These are phyloP conservation scores for Pichia sp. DNA, from an alignment of 1,139 yeast genomes.

Conservation along the genomic window DNA sequence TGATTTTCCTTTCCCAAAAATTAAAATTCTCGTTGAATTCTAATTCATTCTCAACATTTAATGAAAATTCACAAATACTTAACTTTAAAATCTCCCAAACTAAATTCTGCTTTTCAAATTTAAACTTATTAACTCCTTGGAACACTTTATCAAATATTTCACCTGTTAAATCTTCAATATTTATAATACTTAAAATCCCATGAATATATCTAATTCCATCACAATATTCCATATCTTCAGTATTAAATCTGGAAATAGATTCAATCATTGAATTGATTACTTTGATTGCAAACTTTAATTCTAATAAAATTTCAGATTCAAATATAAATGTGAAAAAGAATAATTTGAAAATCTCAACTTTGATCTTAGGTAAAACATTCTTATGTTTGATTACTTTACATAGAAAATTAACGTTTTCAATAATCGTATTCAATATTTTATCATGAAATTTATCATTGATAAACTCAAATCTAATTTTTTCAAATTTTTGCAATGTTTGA, in stretches of 20 bases:
- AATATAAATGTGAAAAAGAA: slow-evolving; percentile 6
- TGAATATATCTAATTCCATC: slow-evolving; percentile 6
- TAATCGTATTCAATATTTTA: slow-evolving; percentile 1
- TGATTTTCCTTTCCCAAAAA: neutral
- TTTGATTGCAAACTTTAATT: slow-evolving; percentile 5
- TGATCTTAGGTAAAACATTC: neutral
- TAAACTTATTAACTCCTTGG: slow-evolving; percentile 1
- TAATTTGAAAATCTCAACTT: slow-evolving; percentile 9
- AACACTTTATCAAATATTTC: slow-evolving; percentile 5
- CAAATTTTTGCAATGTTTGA: neutral
- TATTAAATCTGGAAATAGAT: neutral
- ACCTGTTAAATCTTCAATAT: slow-evolving; percentile 7
- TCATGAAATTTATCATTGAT: slow-evolving; percentile 3
- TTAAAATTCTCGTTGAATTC: neutral
- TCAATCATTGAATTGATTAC: slow-evolving; percentile 1
- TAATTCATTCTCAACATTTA: neutral
- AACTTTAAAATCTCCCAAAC: slow-evolving; percentile 10
- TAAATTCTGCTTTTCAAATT: slow-evolving; percentile 4
- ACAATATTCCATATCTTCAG: neutral
- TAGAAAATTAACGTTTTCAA: slow-evolving; percentile 5
- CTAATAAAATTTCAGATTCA: slow-evolving; percentile 3
- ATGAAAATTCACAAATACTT: slow-evolving; percentile 9
- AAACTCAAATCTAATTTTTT: slow-evolving; percentile 2
- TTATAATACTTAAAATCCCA: slow-evolving; percentile 1
- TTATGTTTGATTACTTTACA: neutral